phyloP scores from a whole-genome alignment of 1,284 basidiomycete species.

The Leccinum huronense region DNA sequence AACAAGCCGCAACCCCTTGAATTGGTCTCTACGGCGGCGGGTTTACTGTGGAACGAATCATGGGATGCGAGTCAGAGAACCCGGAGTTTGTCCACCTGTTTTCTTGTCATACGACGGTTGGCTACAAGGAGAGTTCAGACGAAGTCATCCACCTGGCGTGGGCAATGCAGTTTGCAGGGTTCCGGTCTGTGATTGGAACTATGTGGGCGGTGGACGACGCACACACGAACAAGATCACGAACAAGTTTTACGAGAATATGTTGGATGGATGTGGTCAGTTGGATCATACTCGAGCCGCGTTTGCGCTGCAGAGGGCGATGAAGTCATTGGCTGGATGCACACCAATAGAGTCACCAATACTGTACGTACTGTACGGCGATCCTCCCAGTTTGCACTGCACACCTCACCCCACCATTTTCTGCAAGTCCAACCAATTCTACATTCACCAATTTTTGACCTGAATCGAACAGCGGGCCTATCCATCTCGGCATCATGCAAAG shows the following conservation, averaged over 20 bases:
- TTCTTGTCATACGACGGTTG: neutral
- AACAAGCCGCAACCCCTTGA: no score
- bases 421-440: no score
- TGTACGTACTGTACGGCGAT: no score
- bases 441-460: no score
- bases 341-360: no score
- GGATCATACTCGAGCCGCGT: neutral
- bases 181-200: neutral
- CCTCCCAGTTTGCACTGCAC: no score
- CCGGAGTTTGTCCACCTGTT: neutral
- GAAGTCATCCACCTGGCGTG: neutral
- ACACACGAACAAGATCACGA: neutral
- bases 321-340: no score
- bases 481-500: no score
- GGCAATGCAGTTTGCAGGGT: neutral
- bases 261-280: neutral
- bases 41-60: neutral
- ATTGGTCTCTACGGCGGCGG: no score
- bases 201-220: neutral
- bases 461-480: no score
- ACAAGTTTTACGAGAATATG: neutral
- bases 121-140: neutral
- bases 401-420: no score
- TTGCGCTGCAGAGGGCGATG: neutral
- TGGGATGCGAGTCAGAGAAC: neutral